Base-by-base conservation (phyloP, 2,329 filamentous ascomycete species). In the Pyrenophora seminiperda region DNA sequence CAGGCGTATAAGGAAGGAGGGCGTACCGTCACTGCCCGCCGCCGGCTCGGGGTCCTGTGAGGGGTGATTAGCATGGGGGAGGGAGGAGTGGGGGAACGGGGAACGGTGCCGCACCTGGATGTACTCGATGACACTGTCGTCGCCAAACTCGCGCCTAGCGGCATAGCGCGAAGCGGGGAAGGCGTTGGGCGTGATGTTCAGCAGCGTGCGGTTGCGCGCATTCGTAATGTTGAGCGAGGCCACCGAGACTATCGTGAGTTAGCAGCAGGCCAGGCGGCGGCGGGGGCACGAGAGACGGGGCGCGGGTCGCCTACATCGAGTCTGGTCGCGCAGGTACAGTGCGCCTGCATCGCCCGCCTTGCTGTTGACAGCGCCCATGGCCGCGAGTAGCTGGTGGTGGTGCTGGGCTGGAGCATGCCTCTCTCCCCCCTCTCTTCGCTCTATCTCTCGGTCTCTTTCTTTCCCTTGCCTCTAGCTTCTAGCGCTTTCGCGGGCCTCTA, bases 321-420 rank as follows among this genome's bases (percentile, higher is more conserved):
- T 90, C 80, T 96, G 94, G 73, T 99, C 94, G 78, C 89, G 88
- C 71, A 97, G 80, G 74, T 89, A 95, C 72, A 97, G 79, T 66
- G 84, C 77, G 64, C 85, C 82, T 72, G 86, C 89, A 68, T 97
- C 92, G 47, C 62, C 92, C 67, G 87, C 86, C 76, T 86, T 89
- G 81, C 92, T 97, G 74, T 85, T 87, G 76, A 97, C 87, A 79
- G 89, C 91, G 71, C 94, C 94, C 94, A 99, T 99, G 59, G 62
- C 68, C 29, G 56, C 56, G 66, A 60, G 50, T 58, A 54, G 46
- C 53, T 56, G 44, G 58, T 45, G 39, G 58, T 50, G 56, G 54
- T 58, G 65, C 62, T 27, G 24, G 24, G 61, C 59, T 53, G 54
- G 51, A 60, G 55, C 66, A 67, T 70, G 65, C 67, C 68, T 45